Evolutionary conservation across 2,329 filamentous ascomycete genomes (phyloP).

Genomic region (Aspergillus floridensis): DNA sequence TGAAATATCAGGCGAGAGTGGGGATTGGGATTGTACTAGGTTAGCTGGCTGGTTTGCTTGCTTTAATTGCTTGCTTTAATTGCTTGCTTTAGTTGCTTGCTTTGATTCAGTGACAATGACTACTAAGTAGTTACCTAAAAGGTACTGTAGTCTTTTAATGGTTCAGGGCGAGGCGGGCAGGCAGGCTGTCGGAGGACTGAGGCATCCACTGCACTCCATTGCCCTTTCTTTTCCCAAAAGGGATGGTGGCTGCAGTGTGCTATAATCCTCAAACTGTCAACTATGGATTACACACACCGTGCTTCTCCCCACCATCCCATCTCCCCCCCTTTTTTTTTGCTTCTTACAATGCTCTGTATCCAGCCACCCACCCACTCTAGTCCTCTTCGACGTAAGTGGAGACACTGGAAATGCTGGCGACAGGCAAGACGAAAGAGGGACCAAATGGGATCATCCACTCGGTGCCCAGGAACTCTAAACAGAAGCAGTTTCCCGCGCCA

Average conservation of each 20-base stretch:
- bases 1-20: too few species aligned
- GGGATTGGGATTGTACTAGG: not conserved
- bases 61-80: not conserved
- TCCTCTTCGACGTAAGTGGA: not conserved
- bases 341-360: not conserved
- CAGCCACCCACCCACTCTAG: not conserved
- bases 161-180: not conserved
- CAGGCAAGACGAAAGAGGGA: not conserved
- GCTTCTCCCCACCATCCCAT: not conserved
- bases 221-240: slow-evolving; percentile 1
- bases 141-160: not conserved
- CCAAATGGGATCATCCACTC: not conserved
- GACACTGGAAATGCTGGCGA: not conserved
- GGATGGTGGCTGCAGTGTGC: not conserved
- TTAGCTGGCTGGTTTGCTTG: not conserved
- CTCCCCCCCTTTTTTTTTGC: not conserved
- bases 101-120: not conserved
- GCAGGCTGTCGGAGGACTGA: not conserved
- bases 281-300: too few species aligned
- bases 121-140: too few species aligned
- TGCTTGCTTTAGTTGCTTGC: not conserved
- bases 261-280: too few species aligned
- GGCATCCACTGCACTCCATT: not conserved
- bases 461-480: slow-evolving; percentile 7
- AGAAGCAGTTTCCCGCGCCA: slow-evolving; percentile 3